Percentiles rank a stretch among this genome's conserved stretches.
Evolutionary conservation across 495 filamentous ascomycete species (phyloP).

Genomic region (Penicillium egyptiacum): DNA sequence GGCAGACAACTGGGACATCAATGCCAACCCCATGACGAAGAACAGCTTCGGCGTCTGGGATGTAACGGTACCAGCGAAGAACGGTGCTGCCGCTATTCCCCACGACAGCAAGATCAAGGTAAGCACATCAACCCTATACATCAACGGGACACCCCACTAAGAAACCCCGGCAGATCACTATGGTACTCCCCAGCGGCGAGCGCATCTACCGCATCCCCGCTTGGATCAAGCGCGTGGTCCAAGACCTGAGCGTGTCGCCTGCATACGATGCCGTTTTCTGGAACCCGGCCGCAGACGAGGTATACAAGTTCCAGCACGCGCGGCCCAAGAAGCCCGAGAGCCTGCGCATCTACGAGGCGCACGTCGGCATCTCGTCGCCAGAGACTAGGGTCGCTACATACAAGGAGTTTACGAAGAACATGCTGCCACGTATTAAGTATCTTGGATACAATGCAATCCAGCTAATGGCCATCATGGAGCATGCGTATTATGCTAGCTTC

Average conservation of each 20-base stretch:
- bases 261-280: conserved; percentile 95
- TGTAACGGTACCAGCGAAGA: conserved; percentile 69
- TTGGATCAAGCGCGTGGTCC: conserved; percentile 96
- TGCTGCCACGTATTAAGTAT: conserved; percentile 85
- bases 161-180: conserved; percentile 62
- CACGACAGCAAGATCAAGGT: conserved; percentile 97
- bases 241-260: conserved; percentile 84
- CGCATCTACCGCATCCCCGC: conserved; percentile 86
- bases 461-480: conserved; percentile 98
- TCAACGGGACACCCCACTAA: neutral
- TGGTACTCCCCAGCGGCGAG: conserved; percentile 75
- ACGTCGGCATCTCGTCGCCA: conserved; percentile 94
- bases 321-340: conserved; percentile 83
- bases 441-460: conserved; percentile 98
- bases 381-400: conserved; percentile 87
- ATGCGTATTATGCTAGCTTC: conserved; percentile 98
- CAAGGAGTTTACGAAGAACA: conserved; percentile 92
- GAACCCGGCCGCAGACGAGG: conserved; percentile 77
- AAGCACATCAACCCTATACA: conserved; percentile 1
- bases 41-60: conserved; percentile 87
- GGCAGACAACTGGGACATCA: conserved; percentile 83
- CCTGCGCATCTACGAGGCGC: conserved; percentile 92
- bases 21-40: conserved; percentile 81
- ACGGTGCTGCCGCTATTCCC: conserved; percentile 75
- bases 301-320: conserved; percentile 78